Base-by-base conservation (phyloP, 257 asterid genomes). In the Ligustrum vulgare region DNA sequence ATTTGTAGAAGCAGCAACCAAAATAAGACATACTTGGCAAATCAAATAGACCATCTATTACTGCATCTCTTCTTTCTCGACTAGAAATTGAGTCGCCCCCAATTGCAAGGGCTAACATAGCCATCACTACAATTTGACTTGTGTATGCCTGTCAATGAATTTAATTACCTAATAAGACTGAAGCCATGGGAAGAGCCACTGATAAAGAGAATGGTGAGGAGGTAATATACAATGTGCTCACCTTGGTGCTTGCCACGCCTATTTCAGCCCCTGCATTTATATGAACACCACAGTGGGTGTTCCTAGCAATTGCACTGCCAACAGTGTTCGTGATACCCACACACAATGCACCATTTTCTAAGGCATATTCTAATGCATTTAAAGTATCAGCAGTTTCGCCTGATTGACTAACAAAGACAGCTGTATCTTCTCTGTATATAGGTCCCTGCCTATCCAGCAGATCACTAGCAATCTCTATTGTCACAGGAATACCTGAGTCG, bases 181-280 rank as follows among this genome's bases (percentile, higher is more conserved):
- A 85, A 34, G 35, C 49, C 69, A 69, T 67, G 10, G 12, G 5
- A 25, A 39, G 20, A 16, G 70, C 47, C 35, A 35, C 33, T 2
- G 45, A 31, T 13, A 35, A 23, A 66, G 13, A 45, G 51, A 79
- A 60, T 10, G 28, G 54, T 70, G 8, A 12, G 6, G 67, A 15
- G 49, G 74, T 49, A 32, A 77, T 74, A 8, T 60, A 34, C 60
- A 45, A 45, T 65, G 58, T 9, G 18, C 74, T 66, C 74, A 91
- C 99, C 97, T 94, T 94, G 70, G 99, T 92, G 77, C 99, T 94
- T 39, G 99, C 99, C 41, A 94, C 99, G 60, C 99, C 99, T 75
- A 94, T 94, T 86, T 94, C 99, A 78, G 97, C 91, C 65, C 99
- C 99, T 72, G 99, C 99, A 86, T 94, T 94, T 74, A 94, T 89